Base-by-base conservation (phyloP, 768 basidiomycete species). In the Cantharellus anzutake region DNA sequence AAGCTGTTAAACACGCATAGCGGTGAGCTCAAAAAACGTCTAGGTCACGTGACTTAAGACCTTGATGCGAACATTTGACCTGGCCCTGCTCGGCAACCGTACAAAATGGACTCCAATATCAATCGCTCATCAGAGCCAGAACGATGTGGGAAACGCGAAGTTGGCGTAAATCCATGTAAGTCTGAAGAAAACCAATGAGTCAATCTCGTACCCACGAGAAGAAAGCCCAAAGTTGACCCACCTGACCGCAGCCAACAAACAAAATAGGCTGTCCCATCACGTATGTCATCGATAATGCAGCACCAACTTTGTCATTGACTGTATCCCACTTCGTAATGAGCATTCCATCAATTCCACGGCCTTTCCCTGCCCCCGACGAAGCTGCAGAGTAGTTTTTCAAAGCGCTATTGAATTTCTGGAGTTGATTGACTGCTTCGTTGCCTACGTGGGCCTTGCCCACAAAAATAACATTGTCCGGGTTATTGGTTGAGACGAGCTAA, bases 271-370 rank as follows among this genome's bases (percentile, higher is more conserved):
- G 93, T 34, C 96, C 94, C 2, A 94, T 98, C 59, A 97, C 90
- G 71, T 96, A 98, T 57, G 94, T 96, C 96, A 99, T 98, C 2
- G 91, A 96, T 58, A 99, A 76, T 4, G 96, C 96, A 4, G 96
- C 96, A 41, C 96, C 96, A 57, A 86, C 93, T 79, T 93, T 93
- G 72, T 93, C 90, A 66, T 92, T 89, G 29, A 98, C 96, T 1
- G 94, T 98, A 67, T 99, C 96, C 84, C 96, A 98, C 71, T 99
- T 99, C 40, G 96, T 99, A 61, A 99, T 81, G 51, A 99, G 75
- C 85, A 96, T 98, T 35, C 94, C 96, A 68, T 99, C 96, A 62
- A 99, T 94, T 3, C 96, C 96, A 29, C 96, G 80, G 56, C 84
- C 84, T 68, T 81, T 81, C 83, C 68, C 81, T 80, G 16, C 80